Conservation (phyloP, 2,329 filamentous ascomycete genomes). For the Podosphaera aphanis region DNA sequence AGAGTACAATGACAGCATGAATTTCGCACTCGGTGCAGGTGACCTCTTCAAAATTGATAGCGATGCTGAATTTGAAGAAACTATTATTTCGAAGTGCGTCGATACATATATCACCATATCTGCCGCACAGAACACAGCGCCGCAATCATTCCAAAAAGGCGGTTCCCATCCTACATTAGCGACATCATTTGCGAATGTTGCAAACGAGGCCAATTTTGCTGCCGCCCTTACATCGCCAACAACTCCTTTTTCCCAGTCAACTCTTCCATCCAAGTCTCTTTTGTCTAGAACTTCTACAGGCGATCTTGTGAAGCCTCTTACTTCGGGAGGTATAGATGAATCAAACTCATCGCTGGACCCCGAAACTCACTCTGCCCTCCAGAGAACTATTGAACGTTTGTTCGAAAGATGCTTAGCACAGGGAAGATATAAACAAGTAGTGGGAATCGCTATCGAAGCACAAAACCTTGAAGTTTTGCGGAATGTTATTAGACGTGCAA, state of each 20-base stretch:
- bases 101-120: slow-evolving; percentile 86
- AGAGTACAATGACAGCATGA: slow-evolving; percentile 98
- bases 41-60: slow-evolving; percentile 85
- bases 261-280: slow-evolving; percentile 78
- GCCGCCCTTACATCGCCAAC: slow-evolving; percentile 57
- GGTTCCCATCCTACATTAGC: slow-evolving; percentile 31
- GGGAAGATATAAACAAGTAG: slow-evolving; percentile 80
- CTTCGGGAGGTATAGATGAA: slow-evolving; percentile 15
- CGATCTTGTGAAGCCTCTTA: slow-evolving; percentile 30
- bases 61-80: slow-evolving; percentile 91
- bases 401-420: slow-evolving; percentile 76
- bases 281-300: slow-evolving; percentile 58
- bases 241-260: slow-evolving; percentile 85
- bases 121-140: slow-evolving; percentile 28
- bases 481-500: slow-evolving; percentile 70
- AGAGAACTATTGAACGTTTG: slow-evolving; percentile 63
- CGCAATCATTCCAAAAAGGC: slow-evolving; percentile 25
- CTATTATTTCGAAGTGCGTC: slow-evolving; percentile 93
- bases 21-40: slow-evolving; percentile 82
- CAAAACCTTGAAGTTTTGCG: slow-evolving; percentile 75
- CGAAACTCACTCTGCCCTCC: slow-evolving; percentile 56
- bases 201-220: slow-evolving; percentile 37
- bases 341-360: slow-evolving; percentile 30
- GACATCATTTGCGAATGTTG: slow-evolving; percentile 50
- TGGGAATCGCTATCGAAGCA: slow-evolving; percentile 88